Conservation (phyloP, 257 asterid genomes). For the Plectranthus barbatus region DNA sequence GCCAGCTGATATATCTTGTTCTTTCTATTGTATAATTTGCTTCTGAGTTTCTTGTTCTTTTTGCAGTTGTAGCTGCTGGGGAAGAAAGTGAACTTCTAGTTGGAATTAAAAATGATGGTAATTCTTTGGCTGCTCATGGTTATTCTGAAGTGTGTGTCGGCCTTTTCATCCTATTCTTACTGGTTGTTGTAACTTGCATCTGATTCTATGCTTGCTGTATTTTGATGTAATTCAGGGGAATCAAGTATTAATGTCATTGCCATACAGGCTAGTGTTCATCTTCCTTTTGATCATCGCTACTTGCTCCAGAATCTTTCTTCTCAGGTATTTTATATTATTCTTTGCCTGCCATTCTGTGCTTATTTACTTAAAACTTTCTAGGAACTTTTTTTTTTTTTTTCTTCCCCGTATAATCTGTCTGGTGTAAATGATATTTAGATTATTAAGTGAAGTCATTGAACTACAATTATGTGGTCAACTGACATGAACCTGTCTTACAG, state of each 20-base stretch:
- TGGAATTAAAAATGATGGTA: constrained; percentile 95
- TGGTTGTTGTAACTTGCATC: constrained; percentile 5
- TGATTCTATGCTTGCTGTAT: constrained; percentile 8
- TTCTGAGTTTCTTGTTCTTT: constrained; percentile 14
- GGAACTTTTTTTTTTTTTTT: too few relatives aligned
- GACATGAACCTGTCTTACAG: neutral
- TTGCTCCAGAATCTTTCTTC: constrained; percentile 80
- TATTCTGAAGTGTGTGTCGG: neutral
- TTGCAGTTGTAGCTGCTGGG: constrained; percentile 73
- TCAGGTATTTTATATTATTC: constrained; percentile 49
- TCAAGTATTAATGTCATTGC: constrained; percentile 55
- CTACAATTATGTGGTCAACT: constrained; percentile 2
- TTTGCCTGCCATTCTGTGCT: neutral
- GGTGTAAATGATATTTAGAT: too few relatives aligned
- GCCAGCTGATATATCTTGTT: neutral
- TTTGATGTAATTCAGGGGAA: constrained; percentile 47
- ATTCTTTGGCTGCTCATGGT: constrained; percentile 13
- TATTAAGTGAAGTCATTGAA: neutral
- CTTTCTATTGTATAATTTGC: neutral
- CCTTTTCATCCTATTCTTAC: neutral
- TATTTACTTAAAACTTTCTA: neutral
- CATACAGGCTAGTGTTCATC: constrained; percentile 84
- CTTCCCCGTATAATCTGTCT: neutral
- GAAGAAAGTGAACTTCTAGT: constrained; percentile 86
- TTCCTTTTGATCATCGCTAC: constrained; percentile 67